A percentile compares a stretch with the other conserved stretches of the same genome.
phyloP scores from a whole-genome alignment of 106 monocot species.

The Dendrobium catenatum region DNA sequence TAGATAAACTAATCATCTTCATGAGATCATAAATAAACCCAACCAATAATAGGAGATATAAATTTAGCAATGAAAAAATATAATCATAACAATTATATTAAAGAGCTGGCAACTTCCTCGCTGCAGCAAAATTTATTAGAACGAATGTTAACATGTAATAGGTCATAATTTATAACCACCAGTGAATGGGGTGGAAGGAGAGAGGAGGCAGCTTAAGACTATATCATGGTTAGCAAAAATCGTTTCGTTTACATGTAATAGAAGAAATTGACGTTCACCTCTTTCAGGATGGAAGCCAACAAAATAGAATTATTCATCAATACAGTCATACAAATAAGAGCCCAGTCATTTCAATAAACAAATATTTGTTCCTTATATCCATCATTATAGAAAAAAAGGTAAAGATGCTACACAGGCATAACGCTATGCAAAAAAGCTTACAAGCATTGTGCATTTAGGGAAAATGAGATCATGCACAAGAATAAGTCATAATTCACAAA shows the following conservation, averaged over 20 bases:
- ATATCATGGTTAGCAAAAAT: not conserved
- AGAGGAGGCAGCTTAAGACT: not conserved
- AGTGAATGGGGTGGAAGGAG: not conserved
- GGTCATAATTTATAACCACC: not conserved
- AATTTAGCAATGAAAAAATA: not conserved
- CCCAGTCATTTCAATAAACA: not conserved
- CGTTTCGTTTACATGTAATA: not conserved
- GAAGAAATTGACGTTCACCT: not conserved
- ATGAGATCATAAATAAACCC: not conserved
- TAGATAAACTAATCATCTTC: not conserved
- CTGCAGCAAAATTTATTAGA: not conserved
- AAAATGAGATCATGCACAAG: not conserved
- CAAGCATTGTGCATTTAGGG: not conserved
- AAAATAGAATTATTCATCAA: not conserved
- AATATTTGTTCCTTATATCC: not conserved
- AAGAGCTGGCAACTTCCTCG: not conserved
- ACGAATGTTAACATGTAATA: not conserved
- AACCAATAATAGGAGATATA: not conserved
- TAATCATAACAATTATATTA: not conserved
- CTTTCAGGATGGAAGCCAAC: not conserved
- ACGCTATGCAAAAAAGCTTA: not conserved
- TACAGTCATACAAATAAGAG: too few species aligned
- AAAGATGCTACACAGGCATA: not conserved
- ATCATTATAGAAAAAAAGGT: not conserved
- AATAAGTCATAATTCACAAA: not conserved